Evolutionary conservation across 768 basidiomycete species (phyloP), one percentile per base, ranked within the genome.

Genomic region (Tephrocybe rancida): DNA sequence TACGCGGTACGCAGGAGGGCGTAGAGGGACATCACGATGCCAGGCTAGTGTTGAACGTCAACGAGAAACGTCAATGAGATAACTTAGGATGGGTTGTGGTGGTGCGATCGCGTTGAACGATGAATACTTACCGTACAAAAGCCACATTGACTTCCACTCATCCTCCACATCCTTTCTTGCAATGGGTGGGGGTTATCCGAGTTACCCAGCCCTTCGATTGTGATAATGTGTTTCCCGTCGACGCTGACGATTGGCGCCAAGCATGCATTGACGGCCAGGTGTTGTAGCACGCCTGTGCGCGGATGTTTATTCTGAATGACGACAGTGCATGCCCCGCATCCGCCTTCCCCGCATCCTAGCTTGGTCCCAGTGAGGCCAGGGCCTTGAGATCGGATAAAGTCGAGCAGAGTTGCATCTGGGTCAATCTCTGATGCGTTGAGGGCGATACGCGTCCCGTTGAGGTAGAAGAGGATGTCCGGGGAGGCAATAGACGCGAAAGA

Each of bases 151-250:
- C 58, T 59, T 1, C 58, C 58, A 41, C 58, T 59, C 58, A 59
- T 52, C 50, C 55, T 59, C 58, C 58, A 59, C 54, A 59, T 52
- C 38, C 58, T 52, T 44, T 59, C 58, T 24, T 59, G 58, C 25
- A 59, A 24, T 21, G 58, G 54, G 39, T 59, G 58, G 11, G 58
- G 58, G 22, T 59, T 59, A 32, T 59, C 58, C 4, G 58, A 52
- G 27, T 55, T 37, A 1, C 58, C 58, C 29, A 59, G 19, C 18
- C 58, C 58, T 25, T 59, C 58, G 3, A 59, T 32, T 3, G 58
- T 59, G 19, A 59, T 59, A 18, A 59, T 44, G 38, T 59, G 58
- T 47, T 59, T 59, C 19, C 58, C 58, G 16, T 59, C 58, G 11
- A 59, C 47, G 35, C 54, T 59, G 43, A 59, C 37, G n/a, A 59